phyloP scores from a whole-genome alignment of 768 basidiomycete species.

The Collybia mongolica region DNA sequence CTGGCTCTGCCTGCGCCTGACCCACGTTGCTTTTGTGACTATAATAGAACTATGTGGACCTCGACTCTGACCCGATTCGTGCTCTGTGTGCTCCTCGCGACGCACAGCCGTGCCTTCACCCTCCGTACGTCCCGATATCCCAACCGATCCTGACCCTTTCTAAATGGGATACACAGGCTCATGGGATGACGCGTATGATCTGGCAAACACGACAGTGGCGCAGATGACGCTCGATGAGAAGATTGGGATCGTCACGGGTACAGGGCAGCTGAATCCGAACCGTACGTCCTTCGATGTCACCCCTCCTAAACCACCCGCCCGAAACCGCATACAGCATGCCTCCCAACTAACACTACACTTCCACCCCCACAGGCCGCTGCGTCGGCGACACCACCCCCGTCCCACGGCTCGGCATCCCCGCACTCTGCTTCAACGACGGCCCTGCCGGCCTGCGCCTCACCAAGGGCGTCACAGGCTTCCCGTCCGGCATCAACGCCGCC shows the following conservation, averaged over 20 bases:
- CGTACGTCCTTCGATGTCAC: slow-evolving; percentile 26
- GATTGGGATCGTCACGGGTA: slow-evolving; percentile 42
- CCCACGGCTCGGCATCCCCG: slow-evolving; percentile 39
- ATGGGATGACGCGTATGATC: slow-evolving; percentile 41
- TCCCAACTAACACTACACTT: too few relatives aligned
- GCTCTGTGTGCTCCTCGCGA: background rate
- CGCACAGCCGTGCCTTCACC: background rate
- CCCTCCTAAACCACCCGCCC: too few relatives aligned
- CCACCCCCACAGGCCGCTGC: slow-evolving; percentile 35
- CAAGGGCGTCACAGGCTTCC: slow-evolving; percentile 49
- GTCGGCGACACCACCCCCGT: slow-evolving; percentile 45
- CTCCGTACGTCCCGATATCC: background rate
- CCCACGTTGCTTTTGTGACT: too few relatives aligned
- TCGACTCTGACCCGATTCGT: too few relatives aligned
- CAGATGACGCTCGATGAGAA: slow-evolving; percentile 47
- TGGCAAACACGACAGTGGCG: slow-evolving; percentile 33
- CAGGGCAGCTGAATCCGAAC: slow-evolving; percentile 38
- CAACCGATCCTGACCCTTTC: background rate
- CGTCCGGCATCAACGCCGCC: slow-evolving; percentile 56
- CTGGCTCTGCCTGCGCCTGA: too few relatives aligned
- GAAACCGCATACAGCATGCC: background rate
- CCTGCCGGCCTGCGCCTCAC: slow-evolving; percentile 43
- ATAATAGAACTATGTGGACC: too few relatives aligned
- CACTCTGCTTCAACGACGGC: slow-evolving; percentile 48
- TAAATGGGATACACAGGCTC: slow-evolving; percentile 27